Percentiles rank a stretch among this genome's conserved stretches.
These are phyloP conservation scores for Tetrapyrgos nigripes DNA, from an alignment of 1,284 basidiomycete species.

Conservation along the genomic window DNA sequence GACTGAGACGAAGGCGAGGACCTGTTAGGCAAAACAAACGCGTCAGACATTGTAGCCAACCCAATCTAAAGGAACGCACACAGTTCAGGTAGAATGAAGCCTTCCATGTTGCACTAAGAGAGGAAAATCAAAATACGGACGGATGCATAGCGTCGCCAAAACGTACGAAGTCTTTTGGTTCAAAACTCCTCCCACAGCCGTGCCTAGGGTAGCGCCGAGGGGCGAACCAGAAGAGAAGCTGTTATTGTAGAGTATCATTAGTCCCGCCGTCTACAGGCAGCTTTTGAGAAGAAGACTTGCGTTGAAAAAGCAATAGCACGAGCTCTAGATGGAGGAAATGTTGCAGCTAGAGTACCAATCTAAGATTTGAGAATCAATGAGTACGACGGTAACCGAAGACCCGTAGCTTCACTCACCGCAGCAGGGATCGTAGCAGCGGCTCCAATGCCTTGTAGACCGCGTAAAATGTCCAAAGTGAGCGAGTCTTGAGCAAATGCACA, in stretches of 20 bases:
- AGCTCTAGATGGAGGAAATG: slow-evolving; percentile 72
- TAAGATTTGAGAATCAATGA: no score
- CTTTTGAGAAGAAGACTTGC: slow-evolving; percentile 16
- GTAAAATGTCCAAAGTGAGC: slow-evolving; percentile 63
- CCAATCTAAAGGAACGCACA: slow-evolving; percentile 40
- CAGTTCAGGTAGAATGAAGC: slow-evolving; percentile 36
- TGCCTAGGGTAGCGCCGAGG: slow-evolving; percentile 66
- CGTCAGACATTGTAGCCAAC: no score
- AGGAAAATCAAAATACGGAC: slow-evolving; percentile 1
- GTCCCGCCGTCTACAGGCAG: background rate
- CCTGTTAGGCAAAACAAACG: background rate
- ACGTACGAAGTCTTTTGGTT: slow-evolving; percentile 64
- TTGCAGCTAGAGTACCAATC: slow-evolving; percentile 80
- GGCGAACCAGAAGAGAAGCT: slow-evolving; percentile 86
- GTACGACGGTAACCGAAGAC: no score
- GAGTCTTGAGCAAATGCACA: slow-evolving; percentile 59
- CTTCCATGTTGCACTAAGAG: slow-evolving; percentile 44
- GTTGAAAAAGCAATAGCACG: slow-evolving; percentile 80
- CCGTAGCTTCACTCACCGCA: no score
- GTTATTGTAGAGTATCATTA: slow-evolving; percentile 26
- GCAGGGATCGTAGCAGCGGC: slow-evolving; percentile 74
- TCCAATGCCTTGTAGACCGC: slow-evolving; percentile 76
- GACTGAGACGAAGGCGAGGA: slow-evolving; percentile 48
- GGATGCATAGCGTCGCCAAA: background rate
- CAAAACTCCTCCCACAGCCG: slow-evolving; percentile 71